Base-by-base conservation (phyloP, 2,329 filamentous ascomycete species). In the Balansia obtecta region DNA sequence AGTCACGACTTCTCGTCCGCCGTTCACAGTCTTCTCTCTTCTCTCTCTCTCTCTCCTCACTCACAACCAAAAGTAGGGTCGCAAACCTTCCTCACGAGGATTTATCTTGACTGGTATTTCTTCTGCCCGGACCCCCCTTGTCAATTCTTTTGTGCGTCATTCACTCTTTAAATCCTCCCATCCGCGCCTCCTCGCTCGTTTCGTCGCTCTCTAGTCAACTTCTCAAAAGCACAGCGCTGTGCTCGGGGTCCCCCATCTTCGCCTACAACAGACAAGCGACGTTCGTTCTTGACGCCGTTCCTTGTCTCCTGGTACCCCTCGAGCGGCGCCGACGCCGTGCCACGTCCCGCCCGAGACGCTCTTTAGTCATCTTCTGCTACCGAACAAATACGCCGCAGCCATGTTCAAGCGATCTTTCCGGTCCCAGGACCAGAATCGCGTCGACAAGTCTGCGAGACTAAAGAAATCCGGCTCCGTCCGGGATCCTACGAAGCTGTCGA, bases 381-480 rank as follows among this genome's bases (percentile, higher is more conserved):
- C 6, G 13, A 11, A 2, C 9, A 37, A 46, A 50, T 20, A 46
- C 52, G 58, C 67, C 68, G 67, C 67, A 66, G 64, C 66, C 69
- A 95, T 95, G 88, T 95, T 95, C 77, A 94, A 89, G 74, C 88
- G 88, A 68, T 90, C 89, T 64, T 90, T 93, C 73, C 77, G 83
- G 68, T 83, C 85, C 60, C 85, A 83, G 69, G 85, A 91, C 61
- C 68, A 67, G 58, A 63, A 61, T 70, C 86, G 89, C 64, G 86
- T 90, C 69, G 86, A 88, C 74, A 96, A 95, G 82, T 77, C 85
- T 70, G 77, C 82, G 68, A 90, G 88, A 76, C 77, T 85, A 76
- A 93, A 85, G 77, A 77, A 75, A 64, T 65, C 64, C 56, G 64
- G 63, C 60, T 69, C 71, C 56, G 61, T 67, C 55, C 82, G 85